Percentiles rank a stretch among this genome's conserved stretches.
Conservation (phyloP, 1,284 basidiomycete genomes). For the Irpex sp. region DNA sequence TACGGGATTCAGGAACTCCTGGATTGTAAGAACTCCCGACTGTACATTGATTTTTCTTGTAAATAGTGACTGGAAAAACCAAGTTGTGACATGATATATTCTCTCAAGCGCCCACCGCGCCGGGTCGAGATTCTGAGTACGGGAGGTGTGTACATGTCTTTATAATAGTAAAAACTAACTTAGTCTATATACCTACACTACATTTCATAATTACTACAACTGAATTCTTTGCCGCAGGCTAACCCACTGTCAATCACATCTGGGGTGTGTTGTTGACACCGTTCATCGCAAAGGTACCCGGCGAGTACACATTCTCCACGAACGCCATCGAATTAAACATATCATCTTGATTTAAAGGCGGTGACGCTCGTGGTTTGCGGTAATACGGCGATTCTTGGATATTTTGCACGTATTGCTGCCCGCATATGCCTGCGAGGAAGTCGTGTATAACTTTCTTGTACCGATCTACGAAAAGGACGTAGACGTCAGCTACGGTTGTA, state of each 20-base stretch:
- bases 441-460: slow-evolving; percentile 61
- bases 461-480: slow-evolving; percentile 36
- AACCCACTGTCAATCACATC: not conserved
- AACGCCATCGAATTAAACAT: not conserved
- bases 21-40: no score
- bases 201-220: no score
- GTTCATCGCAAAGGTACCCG: not conserved
- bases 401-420: slow-evolving; percentile 19
- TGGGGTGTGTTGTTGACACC: not conserved
- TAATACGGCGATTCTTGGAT: not conserved
- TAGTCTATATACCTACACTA: no score
- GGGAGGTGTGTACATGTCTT: no score
- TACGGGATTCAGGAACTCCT: no score
- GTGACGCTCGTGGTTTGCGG: not conserved
- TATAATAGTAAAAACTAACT: no score
- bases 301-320: not conserved
- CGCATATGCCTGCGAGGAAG: slow-evolving; percentile 29
- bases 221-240: no score
- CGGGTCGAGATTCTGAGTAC: no score
- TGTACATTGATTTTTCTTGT: no score
- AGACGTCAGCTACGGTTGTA: not conserved
- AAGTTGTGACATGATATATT: no score
- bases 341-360: not conserved
- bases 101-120: no score
- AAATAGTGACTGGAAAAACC: no score